Percentiles rank a stretch among this genome's conserved stretches.
These are phyloP conservation scores for Skeletonema costatum DNA, from an alignment of 108 stramenopile species.

Conservation along the genomic window DNA sequence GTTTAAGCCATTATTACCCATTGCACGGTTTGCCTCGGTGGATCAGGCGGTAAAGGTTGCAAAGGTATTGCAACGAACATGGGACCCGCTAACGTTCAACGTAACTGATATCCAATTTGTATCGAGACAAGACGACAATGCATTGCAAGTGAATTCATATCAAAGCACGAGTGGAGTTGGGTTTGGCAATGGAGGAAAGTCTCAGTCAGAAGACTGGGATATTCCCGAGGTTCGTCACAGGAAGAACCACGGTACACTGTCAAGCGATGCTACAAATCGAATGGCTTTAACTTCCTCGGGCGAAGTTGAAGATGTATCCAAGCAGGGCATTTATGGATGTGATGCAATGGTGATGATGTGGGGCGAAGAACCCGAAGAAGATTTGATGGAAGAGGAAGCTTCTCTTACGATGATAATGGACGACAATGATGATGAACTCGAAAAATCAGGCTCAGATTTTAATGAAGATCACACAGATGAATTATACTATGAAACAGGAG, in stretches of 20 bases:
- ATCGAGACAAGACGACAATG: conserved; percentile 39
- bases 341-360: conserved; percentile 77
- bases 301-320: conserved; percentile 50
- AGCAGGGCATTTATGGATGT: conserved; percentile 58
- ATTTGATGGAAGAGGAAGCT: conserved; percentile 42
- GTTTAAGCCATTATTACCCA: conserved; percentile 71
- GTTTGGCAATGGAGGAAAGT: not conserved
- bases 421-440: conserved; percentile 21
- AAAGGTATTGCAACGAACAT: conserved; percentile 58
- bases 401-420: conserved; percentile 28
- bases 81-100: conserved; percentile 70
- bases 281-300: conserved; percentile 31
- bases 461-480: conserved; percentile 45
- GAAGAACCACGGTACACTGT: conserved; percentile 1
- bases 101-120: conserved; percentile 74
- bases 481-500: conserved; percentile 2
- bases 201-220: not conserved
- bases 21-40: conserved; percentile 63
- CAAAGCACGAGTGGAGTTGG: conserved; percentile 6
- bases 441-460: not conserved
- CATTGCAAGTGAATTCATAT: conserved; percentile 1
- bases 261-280: conserved; percentile 3
- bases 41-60: conserved; percentile 63
- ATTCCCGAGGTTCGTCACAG: conserved; percentile 18
- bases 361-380: conserved; percentile 66